Evolutionary conservation across 306 rosid species (phyloP), one percentile per base, ranked within the genome.

Genomic region (Medicago truncatula): DNA sequence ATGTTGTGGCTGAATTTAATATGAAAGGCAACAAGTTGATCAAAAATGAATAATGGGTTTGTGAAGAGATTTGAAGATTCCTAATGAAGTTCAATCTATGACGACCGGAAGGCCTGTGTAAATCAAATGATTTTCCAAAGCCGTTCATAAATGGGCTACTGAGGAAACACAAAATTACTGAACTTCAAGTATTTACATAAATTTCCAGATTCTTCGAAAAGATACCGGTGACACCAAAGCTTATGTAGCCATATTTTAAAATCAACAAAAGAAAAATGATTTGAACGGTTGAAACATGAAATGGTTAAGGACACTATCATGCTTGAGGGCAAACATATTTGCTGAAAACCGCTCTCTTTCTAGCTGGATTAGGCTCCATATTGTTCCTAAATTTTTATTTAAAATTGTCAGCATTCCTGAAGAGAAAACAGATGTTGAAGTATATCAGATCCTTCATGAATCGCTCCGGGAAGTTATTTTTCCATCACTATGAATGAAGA

Each of bases 51-150:
- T 40, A 1, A 17, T 17, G 70, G 34, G 10, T 17, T 10, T 38
- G 2, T 38, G 52, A 65, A 40, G 10, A 40, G 52, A 65, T 17
- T 41, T 18, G 16, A 40, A 66, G 34, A 11, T 41, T 66, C 11
- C 17, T 17, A 66, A 40, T 40, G 36, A 40, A 66, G 71, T 66
- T 40, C 31, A 65, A 13, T 67, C 56, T 20, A 67, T 21, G 17
- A 40, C 3, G 53, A 18, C 71, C 10, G 0, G 18, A 18, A 66
- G 36, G 36, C 17, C 36, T 66, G 15, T 66, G 38, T 16, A 40
- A 66, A 66, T 66, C 53, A 66, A 41, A 43, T 21, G 18, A 44
- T 46, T 67, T 44, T 44, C 40, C 16, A 40, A 18, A 40, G 5
- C 9, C 10, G 4, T 36, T 38, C 6, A 15, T 63, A 58, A 4